phyloP scores from a whole-genome alignment of 2,329 filamentous ascomycete genomes.

The Stemphylium beticola region DNA sequence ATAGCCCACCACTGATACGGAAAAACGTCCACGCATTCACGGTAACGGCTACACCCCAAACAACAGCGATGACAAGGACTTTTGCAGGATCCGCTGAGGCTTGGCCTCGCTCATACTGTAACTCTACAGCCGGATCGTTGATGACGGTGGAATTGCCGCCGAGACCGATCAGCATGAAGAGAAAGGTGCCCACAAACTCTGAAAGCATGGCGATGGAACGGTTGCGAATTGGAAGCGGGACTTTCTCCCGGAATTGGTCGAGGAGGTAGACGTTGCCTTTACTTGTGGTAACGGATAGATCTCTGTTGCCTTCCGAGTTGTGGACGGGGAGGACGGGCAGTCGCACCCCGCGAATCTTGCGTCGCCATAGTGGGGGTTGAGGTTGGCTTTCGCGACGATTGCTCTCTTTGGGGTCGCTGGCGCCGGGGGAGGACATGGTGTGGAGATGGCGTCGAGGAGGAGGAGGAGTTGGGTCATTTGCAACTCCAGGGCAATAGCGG shows the following conservation, averaged over 20 bases:
- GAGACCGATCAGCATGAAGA: conserved; percentile 50
- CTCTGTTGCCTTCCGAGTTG: neutral
- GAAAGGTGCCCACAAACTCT: neutral
- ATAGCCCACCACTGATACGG: conserved; percentile 32
- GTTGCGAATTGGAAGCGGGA: neutral
- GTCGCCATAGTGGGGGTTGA: neutral
- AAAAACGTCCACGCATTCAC: conserved; percentile 50
- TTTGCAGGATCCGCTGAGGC: conserved; percentile 29
- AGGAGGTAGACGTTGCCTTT: neutral
- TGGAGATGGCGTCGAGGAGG: no score
- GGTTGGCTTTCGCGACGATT: neutral
- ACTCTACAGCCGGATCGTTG: conserved; percentile 12
- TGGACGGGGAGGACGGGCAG: neutral
- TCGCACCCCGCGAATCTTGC: neutral
- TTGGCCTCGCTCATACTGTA: conserved; percentile 23
- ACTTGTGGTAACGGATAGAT: neutral
- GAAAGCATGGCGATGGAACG: neutral
- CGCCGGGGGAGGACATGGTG: neutral
- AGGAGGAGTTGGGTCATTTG: no score
- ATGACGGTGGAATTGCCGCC: conserved; percentile 50
- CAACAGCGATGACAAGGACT: conserved; percentile 48
- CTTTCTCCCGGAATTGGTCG: conserved; percentile 1
- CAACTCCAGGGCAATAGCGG: neutral
- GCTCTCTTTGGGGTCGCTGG: neutral
- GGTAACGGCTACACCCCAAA: conserved; percentile 50